Evolutionary conservation across 129 eudicot species (phyloP), one percentile per base, ranked within the genome.

Genomic region (Centrapalus pauciflorus): DNA sequence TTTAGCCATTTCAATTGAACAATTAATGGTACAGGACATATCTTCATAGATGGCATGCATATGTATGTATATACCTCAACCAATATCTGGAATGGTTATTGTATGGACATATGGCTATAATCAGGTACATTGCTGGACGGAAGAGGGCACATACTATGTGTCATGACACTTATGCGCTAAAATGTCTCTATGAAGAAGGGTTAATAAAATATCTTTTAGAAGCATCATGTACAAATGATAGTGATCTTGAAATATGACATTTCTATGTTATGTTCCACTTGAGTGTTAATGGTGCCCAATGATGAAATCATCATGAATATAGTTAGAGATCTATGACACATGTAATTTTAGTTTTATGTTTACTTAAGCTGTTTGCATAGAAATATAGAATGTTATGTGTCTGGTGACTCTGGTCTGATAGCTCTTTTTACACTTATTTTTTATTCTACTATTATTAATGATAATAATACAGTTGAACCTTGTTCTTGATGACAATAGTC

Each of bases 1-100:
- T 38, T 21, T 51, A 12, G 48, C 52, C 50, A 35, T 67, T 67
- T 51, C 24, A 37, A 17, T 28, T 3, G 10, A 49, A 66, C 30
- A 51, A 54, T 24, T 4, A 14, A 26, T 67, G 35, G 7, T 11
- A 24, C 54, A 48, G 54, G 41, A 35, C 34, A 6, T 24, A 54
- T 14, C 20, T n/a, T 67, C 38, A 7, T 67, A 9, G 40, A 35
- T 52, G 54, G 62, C 23, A 51, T 52, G 72, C 61, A n/a, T 67
- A 52, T 20, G 3, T 37, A 49, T 52, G 29, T 24, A 26, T 55
- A 52, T 12, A 52, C 52, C 24, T 13, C n/a, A 23, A 12, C 13
- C 0, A 43, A 46, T 33, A 32, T 17, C 33, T 4, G 21, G 7
- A 32, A 7, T 0, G 28, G 14, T 58, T 58, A 19, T 14, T 4